phyloP scores from a whole-genome alignment of 768 basidiomycete genomes.

The Leucocoprinus birnbaumii region DNA sequence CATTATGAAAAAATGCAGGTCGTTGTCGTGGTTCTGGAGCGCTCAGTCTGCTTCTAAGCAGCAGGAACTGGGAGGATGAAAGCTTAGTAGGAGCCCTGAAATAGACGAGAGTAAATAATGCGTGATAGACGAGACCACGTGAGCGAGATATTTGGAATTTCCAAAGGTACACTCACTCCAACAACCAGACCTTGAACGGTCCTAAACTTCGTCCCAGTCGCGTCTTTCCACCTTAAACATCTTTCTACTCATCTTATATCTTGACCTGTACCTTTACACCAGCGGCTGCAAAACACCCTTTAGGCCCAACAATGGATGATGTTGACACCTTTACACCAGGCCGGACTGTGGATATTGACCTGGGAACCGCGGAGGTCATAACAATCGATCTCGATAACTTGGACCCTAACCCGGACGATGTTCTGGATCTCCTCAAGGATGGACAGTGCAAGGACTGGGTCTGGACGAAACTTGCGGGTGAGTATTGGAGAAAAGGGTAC shows the following conservation, averaged over 20 bases:
- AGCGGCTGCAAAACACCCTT: background rate
- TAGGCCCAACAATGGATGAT: constrained; percentile 30
- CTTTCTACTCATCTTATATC: background rate
- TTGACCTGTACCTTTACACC: background rate
- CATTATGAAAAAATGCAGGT: too few relatives aligned
- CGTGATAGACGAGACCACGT: background rate
- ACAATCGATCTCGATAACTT: constrained; percentile 88
- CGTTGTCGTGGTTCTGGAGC: too few relatives aligned
- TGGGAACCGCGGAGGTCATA: constrained; percentile 82
- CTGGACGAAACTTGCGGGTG: constrained; percentile 82
- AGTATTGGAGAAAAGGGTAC: constrained; percentile 83
- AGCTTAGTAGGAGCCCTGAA: too few relatives aligned
- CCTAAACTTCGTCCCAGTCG: too few relatives aligned
- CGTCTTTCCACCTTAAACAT: too few relatives aligned
- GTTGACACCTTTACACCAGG: constrained; percentile 25
- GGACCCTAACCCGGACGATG: constrained; percentile 73
- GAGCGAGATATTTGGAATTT: background rate
- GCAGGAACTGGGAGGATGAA: too few relatives aligned
- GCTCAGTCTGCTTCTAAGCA: too few relatives aligned
- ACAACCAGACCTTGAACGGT: too few relatives aligned
- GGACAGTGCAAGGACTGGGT: constrained; percentile 69
- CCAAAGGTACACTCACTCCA: too few relatives aligned
- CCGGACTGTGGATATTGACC: constrained; percentile 70
- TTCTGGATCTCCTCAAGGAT: constrained; percentile 68
- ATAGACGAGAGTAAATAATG: background rate